Evolutionary conservation across 2,329 filamentous ascomycete species (phyloP), one percentile per base, ranked within the genome.

Genomic region (Colletotrichum scovillei): DNA sequence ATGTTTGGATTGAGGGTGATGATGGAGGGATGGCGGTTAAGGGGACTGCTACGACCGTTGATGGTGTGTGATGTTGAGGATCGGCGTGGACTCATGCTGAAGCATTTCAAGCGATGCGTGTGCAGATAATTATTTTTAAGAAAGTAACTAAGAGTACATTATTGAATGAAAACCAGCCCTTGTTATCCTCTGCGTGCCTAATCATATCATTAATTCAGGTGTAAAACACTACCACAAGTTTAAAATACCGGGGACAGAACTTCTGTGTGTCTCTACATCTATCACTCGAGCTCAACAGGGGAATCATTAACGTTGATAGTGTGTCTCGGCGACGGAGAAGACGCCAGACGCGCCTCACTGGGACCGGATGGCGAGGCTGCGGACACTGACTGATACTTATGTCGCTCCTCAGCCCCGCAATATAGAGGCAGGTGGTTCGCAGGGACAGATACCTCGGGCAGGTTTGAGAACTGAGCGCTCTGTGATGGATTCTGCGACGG

Each of bases 1-100:
- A 91, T 75, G 86, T 93, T 9, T 93, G 92, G 92, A 88, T 93
- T 68, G 90, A 92, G 79, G 89, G 88, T 5, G 84, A 83, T 1
- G 84, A 88, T 56, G 92, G 92, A 1, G 88, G 90, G 8, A 84
- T 93, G 79, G 89, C 91, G 19, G 92, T 93, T 24, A 91, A 88
- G 80, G 92, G 89, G 5, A 89, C 74, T 5, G 84, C 82, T 22
- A 70, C 28, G 8, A 73, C 70, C 32, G 56, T 66, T 42, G 22
- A 65, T 49, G 9, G 63, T 3, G 19, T 42, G n/a, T 9, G 32
- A 12, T 5, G 32, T 1, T 12, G 52, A 55, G 14, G 1, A 5
- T 7, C 3, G 6, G 26, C 26, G 53, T 26, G 5, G 22, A 24
- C 22, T 56, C 11, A 26, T 26, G 11, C 26, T 22, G 22, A 16